Evolutionary conservation across 108 stramenopile species (phyloP), one percentile per base, ranked within the genome.

Genomic region (Chaetoceros muelleri): DNA sequence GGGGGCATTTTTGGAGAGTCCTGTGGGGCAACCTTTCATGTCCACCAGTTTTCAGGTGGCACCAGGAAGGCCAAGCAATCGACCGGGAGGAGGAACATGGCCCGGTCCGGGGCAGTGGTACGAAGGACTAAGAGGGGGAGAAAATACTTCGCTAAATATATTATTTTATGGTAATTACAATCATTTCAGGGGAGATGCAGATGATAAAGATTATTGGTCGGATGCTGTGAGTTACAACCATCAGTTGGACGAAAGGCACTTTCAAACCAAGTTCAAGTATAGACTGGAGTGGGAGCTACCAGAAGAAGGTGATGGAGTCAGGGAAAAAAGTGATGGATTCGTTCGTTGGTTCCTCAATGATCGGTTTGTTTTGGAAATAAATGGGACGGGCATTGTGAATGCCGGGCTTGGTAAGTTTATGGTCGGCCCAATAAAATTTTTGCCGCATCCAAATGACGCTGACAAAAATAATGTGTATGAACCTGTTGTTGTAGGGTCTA

Each of bases 201-300:
- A 83, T 58, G 76, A 81, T 0, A 69, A 70, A 16, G 88, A 87
- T 65, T 98, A 96, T 63, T 82, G 89, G 85, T 81, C 84, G 53
- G 97, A 98, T 73, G 97, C 95, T 29, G 79, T 98, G 19, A 89
- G 86, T 50, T 94, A 66, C 64, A 95, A 96, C 73, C 60, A 82
- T 48, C 84, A 89, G 46, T 62, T 98, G 44, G 64, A 73, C 34
- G 62, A 30, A 29, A 73, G 44, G 40, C 79, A 95, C 67, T 98
- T 95, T 75, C 75, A 84, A 3, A 52, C 57, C n/a, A 64, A 69
- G n/a, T 94, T 96, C 65, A 64, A 48, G 27, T 98, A 95, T 71
- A 60, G 95, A 30, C 55, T 98, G n/a, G 95, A 98, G 66, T 98
- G 97, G 97, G 84, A 90, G 48, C 57, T 86, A 44, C 87, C 85